Base-by-base conservation (phyloP, 805 yeast genomes). In the Jamesozyma lodderae region DNA sequence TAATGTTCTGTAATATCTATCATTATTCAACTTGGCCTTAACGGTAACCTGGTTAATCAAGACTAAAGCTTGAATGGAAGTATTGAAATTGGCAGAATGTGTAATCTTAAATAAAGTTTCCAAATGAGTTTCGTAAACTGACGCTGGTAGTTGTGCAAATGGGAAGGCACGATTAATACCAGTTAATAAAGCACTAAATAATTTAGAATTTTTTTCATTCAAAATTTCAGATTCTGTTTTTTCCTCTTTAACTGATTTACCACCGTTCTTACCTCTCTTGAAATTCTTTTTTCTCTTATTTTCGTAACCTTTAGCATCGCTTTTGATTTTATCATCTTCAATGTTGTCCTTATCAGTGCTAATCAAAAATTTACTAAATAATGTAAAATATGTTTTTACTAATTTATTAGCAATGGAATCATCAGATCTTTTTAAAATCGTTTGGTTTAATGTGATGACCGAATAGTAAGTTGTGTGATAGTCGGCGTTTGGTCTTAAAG, bases 121-220 rank as follows among this genome's bases (percentile, higher is more conserved):
- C 54, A 90, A 67, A 63, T 92, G 96, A 43, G 73, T 68, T 46
- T 77, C 75, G 54, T 80, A 85, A 6, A 75, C 73, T 21, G 80
- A 78, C 27, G 77, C 72, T 14, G 86, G 79, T 38, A 92, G 67
- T 45, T 77, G 71, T 2, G 95, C 78, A 58, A 84, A 92, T 39
- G 97, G 97, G 70, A 85, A 90, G 0, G 97, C 88, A 64, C 98
- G 82, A 59, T 92, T 92, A 41, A 92, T 73, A 49, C 98, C 98
- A 1, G 98, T 86, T 47, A 92, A 72, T 40, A 92, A 71, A 13
- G 96, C 96, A 21, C 95, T 79, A 51, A 90, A 85, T 49, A 90
- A 63, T 52, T 83, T 84, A 31, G 94, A 72, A 52, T 79, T 82
- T 51, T 80, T 84, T 57, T 92, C 97, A 53, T 86, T 84, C 17